These are phyloP conservation scores for Dipteronia sinensis DNA, from an alignment of 345 rosid genomes.

Conservation along the genomic window DNA sequence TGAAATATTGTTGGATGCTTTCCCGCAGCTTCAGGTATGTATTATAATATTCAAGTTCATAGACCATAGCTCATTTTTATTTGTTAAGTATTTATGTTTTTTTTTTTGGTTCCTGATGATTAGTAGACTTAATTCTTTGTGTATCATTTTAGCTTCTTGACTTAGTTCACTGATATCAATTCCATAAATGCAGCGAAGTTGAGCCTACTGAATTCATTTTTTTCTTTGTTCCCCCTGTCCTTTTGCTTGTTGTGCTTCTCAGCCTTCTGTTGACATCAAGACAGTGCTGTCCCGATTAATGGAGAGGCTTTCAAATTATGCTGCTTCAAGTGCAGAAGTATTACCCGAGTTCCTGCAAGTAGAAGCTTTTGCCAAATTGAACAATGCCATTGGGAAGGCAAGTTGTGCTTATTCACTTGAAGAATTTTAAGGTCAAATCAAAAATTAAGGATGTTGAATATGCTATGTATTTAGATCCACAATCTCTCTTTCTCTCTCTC, in stretches of 20 bases:
- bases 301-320: constrained; percentile 98
- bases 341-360: constrained; percentile 98
- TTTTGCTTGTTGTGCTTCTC: constrained; percentile 32
- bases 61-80: background rate
- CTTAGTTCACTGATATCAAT: background rate
- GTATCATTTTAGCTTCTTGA: background rate
- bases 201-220: background rate
- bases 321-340: constrained; percentile 84
- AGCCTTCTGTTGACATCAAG: constrained; percentile 97
- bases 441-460: background rate
- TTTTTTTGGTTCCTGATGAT: background rate
- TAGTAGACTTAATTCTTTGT: background rate
- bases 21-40: constrained; percentile 95
- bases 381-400: constrained; percentile 97
- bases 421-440: constrained; percentile 1
- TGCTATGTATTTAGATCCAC: background rate
- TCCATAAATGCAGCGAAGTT: background rate
- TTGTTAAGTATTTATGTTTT: background rate
- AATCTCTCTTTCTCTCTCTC: background rate
- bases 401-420: constrained; percentile 3
- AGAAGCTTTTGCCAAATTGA: constrained; percentile 96
- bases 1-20: constrained; percentile 87
- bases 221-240: background rate
- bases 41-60: background rate
- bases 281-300: constrained; percentile 92